A percentile compares a stretch with the other conserved stretches of the same genome.
phyloP scores from a whole-genome alignment of 2,329 filamentous ascomycete genomes.

The Podosphaera leucotricha region DNA sequence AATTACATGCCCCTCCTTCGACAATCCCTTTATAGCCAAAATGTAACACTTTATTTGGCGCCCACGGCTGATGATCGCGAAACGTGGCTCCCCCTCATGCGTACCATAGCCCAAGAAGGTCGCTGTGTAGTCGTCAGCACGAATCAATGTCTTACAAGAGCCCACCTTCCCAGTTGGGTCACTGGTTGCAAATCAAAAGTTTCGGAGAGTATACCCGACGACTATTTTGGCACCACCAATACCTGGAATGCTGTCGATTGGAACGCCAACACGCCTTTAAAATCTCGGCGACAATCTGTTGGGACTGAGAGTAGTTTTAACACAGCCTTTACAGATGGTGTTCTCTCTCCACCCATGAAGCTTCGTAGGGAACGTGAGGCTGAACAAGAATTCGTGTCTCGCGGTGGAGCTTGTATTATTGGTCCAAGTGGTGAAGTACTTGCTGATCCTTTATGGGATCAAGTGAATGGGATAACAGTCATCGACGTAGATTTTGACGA shows the following conservation, averaged over 20 bases:
- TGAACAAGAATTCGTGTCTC: slow-evolving; percentile 22
- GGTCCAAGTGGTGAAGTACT: slow-evolving; percentile 60
- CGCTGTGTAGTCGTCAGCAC: slow-evolving; percentile 66
- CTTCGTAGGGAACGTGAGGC: slow-evolving; percentile 3
- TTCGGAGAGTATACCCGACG: background rate
- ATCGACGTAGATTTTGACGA: slow-evolving; percentile 71
- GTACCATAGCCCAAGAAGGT: slow-evolving; percentile 59
- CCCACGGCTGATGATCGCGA: slow-evolving; percentile 72
- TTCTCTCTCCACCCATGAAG: background rate
- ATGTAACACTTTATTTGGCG: slow-evolving; percentile 75
- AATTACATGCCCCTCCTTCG: slow-evolving; percentile 85
- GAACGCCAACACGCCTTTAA: background rate
- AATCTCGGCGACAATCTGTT: slow-evolving; percentile 4
- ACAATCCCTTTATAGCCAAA: slow-evolving; percentile 66
- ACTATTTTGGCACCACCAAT: background rate
- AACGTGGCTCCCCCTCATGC: slow-evolving; percentile 63
- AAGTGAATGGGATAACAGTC: slow-evolving; percentile 40
- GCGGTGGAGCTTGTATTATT: slow-evolving; percentile 66
- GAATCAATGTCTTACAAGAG: slow-evolving; percentile 53
- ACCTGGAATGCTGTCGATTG: background rate
- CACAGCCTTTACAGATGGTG: slow-evolving; percentile 20
- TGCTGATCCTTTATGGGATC: slow-evolving; percentile 62
- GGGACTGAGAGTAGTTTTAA: slow-evolving; percentile 26
- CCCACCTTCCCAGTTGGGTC: slow-evolving; percentile 34
- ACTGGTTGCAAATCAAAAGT: slow-evolving; percentile 9